These are phyloP conservation scores for Lachancea sp. DNA, from an alignment of 805 yeast genomes.

Conservation along the genomic window DNA sequence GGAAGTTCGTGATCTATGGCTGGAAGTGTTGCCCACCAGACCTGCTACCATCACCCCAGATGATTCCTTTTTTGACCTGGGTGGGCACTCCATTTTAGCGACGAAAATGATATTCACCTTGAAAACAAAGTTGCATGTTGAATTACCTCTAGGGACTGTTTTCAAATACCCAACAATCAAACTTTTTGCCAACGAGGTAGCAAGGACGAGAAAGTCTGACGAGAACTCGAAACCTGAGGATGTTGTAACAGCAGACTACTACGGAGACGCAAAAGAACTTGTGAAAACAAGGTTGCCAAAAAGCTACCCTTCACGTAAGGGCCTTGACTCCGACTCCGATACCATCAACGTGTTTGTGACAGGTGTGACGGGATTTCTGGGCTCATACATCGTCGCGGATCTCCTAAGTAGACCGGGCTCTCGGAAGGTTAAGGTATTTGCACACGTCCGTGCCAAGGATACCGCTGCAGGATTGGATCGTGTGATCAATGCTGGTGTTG, in stretches of 20 bases:
- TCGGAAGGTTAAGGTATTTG: slow-evolving; percentile 53
- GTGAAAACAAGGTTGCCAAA: slow-evolving; percentile 36
- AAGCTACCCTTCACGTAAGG: slow-evolving; percentile 39
- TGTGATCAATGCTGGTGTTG: slow-evolving; percentile 63
- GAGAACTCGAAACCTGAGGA: slow-evolving; percentile 27
- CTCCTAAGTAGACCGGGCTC: slow-evolving; percentile 49
- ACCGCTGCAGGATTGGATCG: slow-evolving; percentile 68
- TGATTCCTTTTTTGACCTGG: slow-evolving; percentile 93
- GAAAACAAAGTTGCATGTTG: slow-evolving; percentile 69
- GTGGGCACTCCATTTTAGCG: slow-evolving; percentile 96
- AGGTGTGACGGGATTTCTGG: slow-evolving; percentile 95
- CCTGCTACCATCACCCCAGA: slow-evolving; percentile 71
- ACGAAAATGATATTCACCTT: slow-evolving; percentile 94
- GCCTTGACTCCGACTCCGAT: slow-evolving; percentile 13
- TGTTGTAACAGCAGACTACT: slow-evolving; percentile 43
- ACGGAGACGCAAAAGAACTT: slow-evolving; percentile 63
- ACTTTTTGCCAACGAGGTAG: slow-evolving; percentile 69
- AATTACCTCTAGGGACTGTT: slow-evolving; percentile 82
- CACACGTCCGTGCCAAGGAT: slow-evolving; percentile 85
- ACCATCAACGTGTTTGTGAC: slow-evolving; percentile 70
- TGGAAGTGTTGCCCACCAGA: slow-evolving; percentile 71
- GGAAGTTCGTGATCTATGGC: slow-evolving; percentile 76
- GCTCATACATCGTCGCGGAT: slow-evolving; percentile 80
- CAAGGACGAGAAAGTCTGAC: slow-evolving; percentile 38
- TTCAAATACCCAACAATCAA: slow-evolving; percentile 85